These are phyloP conservation scores for Amanita jacksonii DNA, from an alignment of 768 basidiomycete genomes.

Conservation along the genomic window DNA sequence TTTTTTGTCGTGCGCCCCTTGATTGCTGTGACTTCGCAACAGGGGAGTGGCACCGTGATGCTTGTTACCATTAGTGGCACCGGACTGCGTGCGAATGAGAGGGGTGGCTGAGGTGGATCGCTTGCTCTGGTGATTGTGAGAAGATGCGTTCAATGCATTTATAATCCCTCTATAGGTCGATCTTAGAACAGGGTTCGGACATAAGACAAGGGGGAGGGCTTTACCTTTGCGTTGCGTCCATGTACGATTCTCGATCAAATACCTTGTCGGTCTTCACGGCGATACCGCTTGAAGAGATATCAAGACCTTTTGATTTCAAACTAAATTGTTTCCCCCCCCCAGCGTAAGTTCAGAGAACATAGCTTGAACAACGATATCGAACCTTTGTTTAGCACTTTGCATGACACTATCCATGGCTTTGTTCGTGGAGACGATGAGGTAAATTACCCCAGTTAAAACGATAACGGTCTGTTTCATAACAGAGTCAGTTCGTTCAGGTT, in stretches of 20 bases:
- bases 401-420: not conserved
- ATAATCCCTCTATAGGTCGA: not conserved
- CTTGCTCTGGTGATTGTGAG: not conserved
- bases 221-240: constrained; percentile 69
- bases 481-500: too few species aligned
- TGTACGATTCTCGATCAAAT: constrained; percentile 53
- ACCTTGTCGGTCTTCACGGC: constrained; percentile 54
- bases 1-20: constrained; percentile 1
- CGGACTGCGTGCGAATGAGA: not conserved
- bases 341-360: not conserved
- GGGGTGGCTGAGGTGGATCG: not conserved
- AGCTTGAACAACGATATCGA: not conserved
- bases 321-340: too few species aligned
- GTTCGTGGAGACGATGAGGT: too few species aligned
- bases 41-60: not conserved
- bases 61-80: not conserved
- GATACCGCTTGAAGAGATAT: constrained; percentile 50
- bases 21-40: not conserved
- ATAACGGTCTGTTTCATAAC: too few species aligned
- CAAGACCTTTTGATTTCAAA: constrained; percentile 46
- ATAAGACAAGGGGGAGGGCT: constrained; percentile 6
- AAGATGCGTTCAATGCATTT: not conserved
- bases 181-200: not conserved
- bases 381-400: not conserved
- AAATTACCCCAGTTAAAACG: too few species aligned